These are phyloP conservation scores for Aureobasidium sp. DNA, from an alignment of 2,329 filamentous ascomycete species.

Conservation along the genomic window DNA sequence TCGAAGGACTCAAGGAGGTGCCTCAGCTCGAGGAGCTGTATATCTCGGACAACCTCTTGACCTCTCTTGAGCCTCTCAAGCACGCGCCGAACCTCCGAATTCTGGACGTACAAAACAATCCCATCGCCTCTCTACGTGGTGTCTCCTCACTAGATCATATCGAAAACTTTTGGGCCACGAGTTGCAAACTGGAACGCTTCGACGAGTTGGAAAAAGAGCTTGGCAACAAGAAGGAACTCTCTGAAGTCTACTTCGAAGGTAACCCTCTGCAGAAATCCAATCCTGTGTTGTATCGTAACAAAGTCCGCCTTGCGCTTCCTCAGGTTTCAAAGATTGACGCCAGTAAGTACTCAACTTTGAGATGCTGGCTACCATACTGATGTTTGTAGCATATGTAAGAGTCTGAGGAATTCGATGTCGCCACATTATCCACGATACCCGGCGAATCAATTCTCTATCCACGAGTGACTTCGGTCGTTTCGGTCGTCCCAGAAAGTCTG, in stretches of 20 bases:
- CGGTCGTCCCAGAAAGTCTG: too few species aligned
- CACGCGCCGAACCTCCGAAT: conserved; percentile 55
- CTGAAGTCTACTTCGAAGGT: conserved; percentile 93
- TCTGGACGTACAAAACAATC: conserved; percentile 86
- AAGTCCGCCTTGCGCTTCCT: conserved; percentile 79
- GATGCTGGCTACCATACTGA: background rate
- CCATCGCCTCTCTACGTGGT: conserved; percentile 66
- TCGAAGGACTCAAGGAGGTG: conserved; percentile 68
- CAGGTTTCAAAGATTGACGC: conserved; percentile 93
- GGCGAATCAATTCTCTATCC: too few species aligned
- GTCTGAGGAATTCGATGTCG: background rate
- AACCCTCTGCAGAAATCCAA: conserved; percentile 76
- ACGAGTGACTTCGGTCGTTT: too few species aligned
- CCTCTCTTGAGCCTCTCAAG: conserved; percentile 62
- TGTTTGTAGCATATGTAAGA: conserved; percentile 9
- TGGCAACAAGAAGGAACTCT: conserved; percentile 68
- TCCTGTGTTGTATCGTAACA: conserved; percentile 88
- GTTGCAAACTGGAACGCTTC: conserved; percentile 75
- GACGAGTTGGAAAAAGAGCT: conserved; percentile 73
- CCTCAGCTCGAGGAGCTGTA: conserved; percentile 84
- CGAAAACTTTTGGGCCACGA: conserved; percentile 91
- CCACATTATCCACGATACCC: background rate
- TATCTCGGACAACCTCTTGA: conserved; percentile 88
- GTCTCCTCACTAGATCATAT: conserved; percentile 62
- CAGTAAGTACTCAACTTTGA: conserved; percentile 56